Conservation (phyloP, 164 flowering plant species). For the Santalum album region DNA sequence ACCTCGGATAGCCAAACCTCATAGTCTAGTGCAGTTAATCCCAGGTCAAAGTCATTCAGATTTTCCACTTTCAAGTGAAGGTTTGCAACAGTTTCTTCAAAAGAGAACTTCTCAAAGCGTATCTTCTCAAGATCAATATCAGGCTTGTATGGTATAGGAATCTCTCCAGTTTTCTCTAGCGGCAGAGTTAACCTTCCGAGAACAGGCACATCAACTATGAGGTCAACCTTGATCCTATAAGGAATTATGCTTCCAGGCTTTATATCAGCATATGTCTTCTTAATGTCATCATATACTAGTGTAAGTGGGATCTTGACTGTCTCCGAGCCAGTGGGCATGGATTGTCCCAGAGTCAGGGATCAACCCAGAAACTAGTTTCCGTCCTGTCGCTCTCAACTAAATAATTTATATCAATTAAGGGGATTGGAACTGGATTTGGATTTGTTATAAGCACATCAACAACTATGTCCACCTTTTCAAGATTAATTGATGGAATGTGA, state of each 20-base stretch:
- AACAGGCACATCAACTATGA: constrained; percentile 77
- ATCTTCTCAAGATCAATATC: constrained; percentile 72
- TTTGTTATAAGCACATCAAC: constrained; percentile 69
- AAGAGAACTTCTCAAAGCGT: constrained; percentile 55
- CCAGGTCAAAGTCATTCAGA: constrained; percentile 73
- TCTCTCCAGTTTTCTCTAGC: constrained; percentile 77
- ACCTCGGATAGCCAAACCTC: constrained; percentile 66
- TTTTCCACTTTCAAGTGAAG: constrained; percentile 74
- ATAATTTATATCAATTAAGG: constrained; percentile 73
- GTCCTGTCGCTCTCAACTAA: constrained; percentile 73
- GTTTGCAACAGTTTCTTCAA: constrained; percentile 65
- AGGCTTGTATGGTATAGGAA: constrained; percentile 84
- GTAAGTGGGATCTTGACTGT: constrained; percentile 67
- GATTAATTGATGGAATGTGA: constrained; percentile 61
- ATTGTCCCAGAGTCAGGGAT: constrained; percentile 90
- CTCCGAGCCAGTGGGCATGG: constrained; percentile 72
- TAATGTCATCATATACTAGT: constrained; percentile 74
- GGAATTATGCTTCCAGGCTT: constrained; percentile 84
- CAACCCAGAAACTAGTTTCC: constrained; percentile 82
- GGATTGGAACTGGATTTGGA: constrained; percentile 84
- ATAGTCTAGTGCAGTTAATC: constrained; percentile 49
- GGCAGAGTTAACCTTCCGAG: constrained; percentile 77
- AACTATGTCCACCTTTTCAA: constrained; percentile 58
- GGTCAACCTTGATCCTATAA: constrained; percentile 65
- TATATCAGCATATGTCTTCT: constrained; percentile 59